A percentile compares a stretch with the other conserved stretches of the same genome.
phyloP scores from a whole-genome alignment of 768 basidiomycete genomes.

The Phylloporus arenicola region DNA sequence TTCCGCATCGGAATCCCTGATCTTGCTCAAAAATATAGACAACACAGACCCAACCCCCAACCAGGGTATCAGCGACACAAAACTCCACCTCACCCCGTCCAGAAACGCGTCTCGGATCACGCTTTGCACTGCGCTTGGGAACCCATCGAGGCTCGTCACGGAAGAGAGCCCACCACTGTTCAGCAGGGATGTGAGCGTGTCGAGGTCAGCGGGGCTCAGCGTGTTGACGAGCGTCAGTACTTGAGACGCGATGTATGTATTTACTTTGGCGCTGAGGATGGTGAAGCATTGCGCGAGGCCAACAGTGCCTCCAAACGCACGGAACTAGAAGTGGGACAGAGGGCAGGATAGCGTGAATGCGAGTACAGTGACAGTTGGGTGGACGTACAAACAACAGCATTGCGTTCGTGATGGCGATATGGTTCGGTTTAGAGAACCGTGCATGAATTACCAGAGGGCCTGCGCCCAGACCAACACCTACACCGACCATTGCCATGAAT shows the following conservation, averaged over 20 bases:
- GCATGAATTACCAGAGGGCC: slow-evolving; percentile 40
- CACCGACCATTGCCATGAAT: slow-evolving; percentile 42
- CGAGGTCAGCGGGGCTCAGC: slow-evolving; percentile 27
- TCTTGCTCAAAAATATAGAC: slow-evolving; percentile 36
- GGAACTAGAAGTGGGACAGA: slow-evolving; percentile 30
- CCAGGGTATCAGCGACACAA: slow-evolving; percentile 49
- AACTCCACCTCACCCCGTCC: slow-evolving; percentile 38
- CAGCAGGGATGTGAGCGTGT: slow-evolving; percentile 21
- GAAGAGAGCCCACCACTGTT: slow-evolving; percentile 28
- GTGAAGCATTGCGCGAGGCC: slow-evolving; percentile 51
- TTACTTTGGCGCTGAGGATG: slow-evolving; percentile 41
- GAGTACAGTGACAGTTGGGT: accelerated
- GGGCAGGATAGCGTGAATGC: neutral
- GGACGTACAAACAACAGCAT: slow-evolving; percentile 41
- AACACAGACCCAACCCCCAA: slow-evolving; percentile 30
- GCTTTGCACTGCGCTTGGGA: slow-evolving; percentile 33
- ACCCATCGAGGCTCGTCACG: slow-evolving; percentile 31
- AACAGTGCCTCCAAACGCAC: slow-evolving; percentile 46
- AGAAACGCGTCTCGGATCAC: slow-evolving; percentile 39
- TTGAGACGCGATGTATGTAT: slow-evolving; percentile 24
- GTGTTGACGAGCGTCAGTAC: slow-evolving; percentile 21
- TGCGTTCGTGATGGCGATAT: slow-evolving; percentile 40
- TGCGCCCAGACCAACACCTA: slow-evolving; percentile 38
- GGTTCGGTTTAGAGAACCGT: slow-evolving; percentile 39
- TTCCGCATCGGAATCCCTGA: slow-evolving; percentile 24